Evolutionary conservation across 345 rosid genomes (phyloP).

Genomic region (Stellera chamaejasme): DNA sequence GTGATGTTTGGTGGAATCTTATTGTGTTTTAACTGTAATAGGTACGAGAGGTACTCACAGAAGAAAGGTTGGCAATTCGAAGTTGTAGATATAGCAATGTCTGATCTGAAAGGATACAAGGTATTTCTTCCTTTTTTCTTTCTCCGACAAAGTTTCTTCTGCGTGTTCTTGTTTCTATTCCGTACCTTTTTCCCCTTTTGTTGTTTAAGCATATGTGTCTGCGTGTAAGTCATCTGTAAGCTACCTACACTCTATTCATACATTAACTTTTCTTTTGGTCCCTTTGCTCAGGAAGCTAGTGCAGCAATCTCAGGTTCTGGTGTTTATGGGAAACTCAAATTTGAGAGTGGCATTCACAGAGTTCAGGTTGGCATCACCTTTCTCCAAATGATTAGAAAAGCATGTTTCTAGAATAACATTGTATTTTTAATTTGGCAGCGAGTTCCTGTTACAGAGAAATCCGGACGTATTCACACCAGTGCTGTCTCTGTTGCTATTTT

Average conservation of each 20-base stretch:
- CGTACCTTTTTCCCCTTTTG: background rate
- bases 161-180: background rate
- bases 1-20: background rate
- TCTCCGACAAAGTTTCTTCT: background rate
- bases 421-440: conserved; percentile 51
- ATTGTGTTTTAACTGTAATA: conserved; percentile 18
- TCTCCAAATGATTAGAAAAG: background rate
- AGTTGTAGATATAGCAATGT: conserved; percentile 63
- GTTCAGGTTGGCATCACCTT: conserved; percentile 56
- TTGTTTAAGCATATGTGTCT: background rate
- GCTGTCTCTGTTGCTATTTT: conserved; percentile 96
- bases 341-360: conserved; percentile 97
- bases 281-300: conserved; percentile 71
- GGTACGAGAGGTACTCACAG: conserved; percentile 93
- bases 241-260: conserved; percentile 8
- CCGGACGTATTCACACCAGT: conserved; percentile 88
- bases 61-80: conserved; percentile 91
- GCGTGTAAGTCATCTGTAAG: background rate
- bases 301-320: conserved; percentile 79
- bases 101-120: conserved; percentile 90
- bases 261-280: conserved; percentile 13
- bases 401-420: conserved; percentile 12
- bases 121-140: conserved; percentile 21
- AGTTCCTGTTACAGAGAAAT: conserved; percentile 91
- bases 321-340: conserved; percentile 90